phyloP scores from a whole-genome alignment of 1,284 basidiomycete genomes.

The Fomitopsis pinicola region DNA sequence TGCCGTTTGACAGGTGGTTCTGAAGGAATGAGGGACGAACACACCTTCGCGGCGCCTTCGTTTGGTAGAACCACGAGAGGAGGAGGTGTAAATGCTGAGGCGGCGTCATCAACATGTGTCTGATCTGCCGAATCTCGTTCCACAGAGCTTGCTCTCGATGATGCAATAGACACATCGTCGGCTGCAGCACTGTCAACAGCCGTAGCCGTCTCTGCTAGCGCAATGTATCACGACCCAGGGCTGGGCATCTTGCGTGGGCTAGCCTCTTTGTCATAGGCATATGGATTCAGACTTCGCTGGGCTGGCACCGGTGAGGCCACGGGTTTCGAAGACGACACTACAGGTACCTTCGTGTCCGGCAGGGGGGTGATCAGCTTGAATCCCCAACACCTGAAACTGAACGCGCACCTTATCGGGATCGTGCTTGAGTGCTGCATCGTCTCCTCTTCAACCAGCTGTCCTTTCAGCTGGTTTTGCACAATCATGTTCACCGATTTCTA shows the following conservation, averaged over 20 bases:
- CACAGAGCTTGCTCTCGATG: background rate
- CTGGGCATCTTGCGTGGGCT: background rate
- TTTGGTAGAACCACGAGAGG: background rate
- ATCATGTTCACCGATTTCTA: conserved; percentile 96
- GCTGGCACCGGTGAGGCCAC: too few species aligned
- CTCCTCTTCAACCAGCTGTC: conserved; percentile 93
- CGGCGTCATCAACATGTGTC: background rate
- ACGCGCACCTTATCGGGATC: too few species aligned
- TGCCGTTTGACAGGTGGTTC: background rate
- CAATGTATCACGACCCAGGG: background rate
- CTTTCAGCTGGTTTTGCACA: conserved; percentile 87
- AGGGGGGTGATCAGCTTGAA: too few species aligned
- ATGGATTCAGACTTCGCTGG: background rate
- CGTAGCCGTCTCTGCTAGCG: background rate
- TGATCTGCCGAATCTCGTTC: background rate
- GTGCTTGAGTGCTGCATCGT: too few species aligned
- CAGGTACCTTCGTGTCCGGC: background rate
- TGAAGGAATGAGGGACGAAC: background rate
- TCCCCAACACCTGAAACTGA: too few species aligned
- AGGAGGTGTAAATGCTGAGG: background rate
- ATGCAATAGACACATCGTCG: conserved; percentile 1
- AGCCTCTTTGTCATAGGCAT: background rate
- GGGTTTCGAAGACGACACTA: background rate
- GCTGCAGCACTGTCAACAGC: background rate
- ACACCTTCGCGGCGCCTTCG: background rate